These are phyloP conservation scores for Chaetomium tenue DNA, from an alignment of 495 filamentous ascomycete genomes.

Conservation along the genomic window DNA sequence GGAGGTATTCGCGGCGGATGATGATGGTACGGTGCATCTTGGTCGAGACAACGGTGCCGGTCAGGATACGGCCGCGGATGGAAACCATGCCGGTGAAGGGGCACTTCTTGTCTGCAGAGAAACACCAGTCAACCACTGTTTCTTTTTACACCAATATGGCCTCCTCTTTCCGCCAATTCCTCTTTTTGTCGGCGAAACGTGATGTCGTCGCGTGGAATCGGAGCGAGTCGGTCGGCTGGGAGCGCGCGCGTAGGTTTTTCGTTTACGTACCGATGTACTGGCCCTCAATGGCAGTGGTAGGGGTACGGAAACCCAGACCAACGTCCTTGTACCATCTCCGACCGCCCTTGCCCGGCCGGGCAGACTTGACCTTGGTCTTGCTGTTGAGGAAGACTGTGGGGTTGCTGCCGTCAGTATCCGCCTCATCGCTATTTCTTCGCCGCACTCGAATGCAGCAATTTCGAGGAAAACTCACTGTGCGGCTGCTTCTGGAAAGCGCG, in stretches of 20 bases:
- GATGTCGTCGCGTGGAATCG: conserved; percentile 18
- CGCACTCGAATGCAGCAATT: conserved; percentile 8
- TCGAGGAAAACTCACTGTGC: conserved; percentile 57
- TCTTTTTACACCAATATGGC: neutral
- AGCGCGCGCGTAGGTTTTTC: conserved; percentile 12
- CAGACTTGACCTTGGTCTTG: conserved; percentile 85
- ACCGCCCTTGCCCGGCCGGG: conserved; percentile 74
- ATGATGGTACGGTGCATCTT: conserved; percentile 99
- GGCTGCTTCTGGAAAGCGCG: conserved; percentile 99
- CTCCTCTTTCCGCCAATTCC: conserved; percentile 8
- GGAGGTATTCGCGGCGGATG: conserved; percentile 99
- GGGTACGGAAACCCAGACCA: conserved; percentile 96
- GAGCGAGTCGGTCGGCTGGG: conserved; percentile 14
- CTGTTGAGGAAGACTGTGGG: conserved; percentile 78
- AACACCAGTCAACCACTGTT: conserved; percentile 28
- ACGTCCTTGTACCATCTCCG: conserved; percentile 99
- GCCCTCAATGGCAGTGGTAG: conserved; percentile 95
- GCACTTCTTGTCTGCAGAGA: conserved; percentile 94
- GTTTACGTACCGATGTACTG: conserved; percentile 90
- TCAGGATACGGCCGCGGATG: conserved; percentile 99
- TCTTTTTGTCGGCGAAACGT: conserved; percentile 6
- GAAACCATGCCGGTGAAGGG: conserved; percentile 97
- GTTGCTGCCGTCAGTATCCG: conserved; percentile 24
- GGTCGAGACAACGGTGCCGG: conserved; percentile 96
- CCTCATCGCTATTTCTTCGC: conserved; percentile 14